Evolutionary conservation across 1,284 basidiomycete species (phyloP), one percentile per base, ranked within the genome.

Genomic region (Marasmius oreades): DNA sequence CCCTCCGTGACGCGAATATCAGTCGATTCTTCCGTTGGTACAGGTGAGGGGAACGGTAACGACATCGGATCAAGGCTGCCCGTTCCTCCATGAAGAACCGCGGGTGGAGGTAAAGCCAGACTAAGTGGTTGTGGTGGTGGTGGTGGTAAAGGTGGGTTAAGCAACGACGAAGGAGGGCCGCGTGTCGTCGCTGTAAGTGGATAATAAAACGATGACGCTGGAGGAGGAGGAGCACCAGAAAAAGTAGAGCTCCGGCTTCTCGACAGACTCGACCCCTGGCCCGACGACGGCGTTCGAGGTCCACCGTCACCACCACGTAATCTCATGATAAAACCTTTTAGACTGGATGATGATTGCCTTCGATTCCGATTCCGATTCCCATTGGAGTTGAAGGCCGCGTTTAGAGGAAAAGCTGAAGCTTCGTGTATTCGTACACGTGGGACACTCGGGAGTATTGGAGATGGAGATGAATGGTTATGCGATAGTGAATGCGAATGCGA

Each of bases 61-160:
- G n/a, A n/a, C n/a, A n/a, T n/a, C n/a, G n/a, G n/a, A n/a, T n/a
- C n/a, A n/a, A n/a, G n/a, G 51, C 34, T 52, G 23, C 20, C 26
- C 22, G 23, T 37, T 42, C 23, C 23, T 10, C 2, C 33, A 7
- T 24, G 23, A n/a, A n/a, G n/a, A n/a, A n/a, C n/a, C n/a, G n/a
- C n/a, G n/a, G n/a, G n/a, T n/a, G n/a, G n/a, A n/a, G n/a, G n/a
- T n/a, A n/a, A n/a, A n/a, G n/a, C n/a, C n/a, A n/a, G n/a, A n/a
- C n/a, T n/a, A n/a, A n/a, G n/a, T n/a, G n/a, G n/a, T n/a, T n/a
- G n/a, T n/a, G n/a, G n/a, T n/a, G n/a, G n/a, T 11, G 20, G 11
- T 14, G 51, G 46, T n/a, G 56, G 56, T 23, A 54, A 31, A 1
- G 56, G 56, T 4, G 56, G 56, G 37, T 57, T 57, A 6, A 57